Conservation (phyloP, 176 grass and related monocot genomes). For the Eragrostis nindensis region DNA sequence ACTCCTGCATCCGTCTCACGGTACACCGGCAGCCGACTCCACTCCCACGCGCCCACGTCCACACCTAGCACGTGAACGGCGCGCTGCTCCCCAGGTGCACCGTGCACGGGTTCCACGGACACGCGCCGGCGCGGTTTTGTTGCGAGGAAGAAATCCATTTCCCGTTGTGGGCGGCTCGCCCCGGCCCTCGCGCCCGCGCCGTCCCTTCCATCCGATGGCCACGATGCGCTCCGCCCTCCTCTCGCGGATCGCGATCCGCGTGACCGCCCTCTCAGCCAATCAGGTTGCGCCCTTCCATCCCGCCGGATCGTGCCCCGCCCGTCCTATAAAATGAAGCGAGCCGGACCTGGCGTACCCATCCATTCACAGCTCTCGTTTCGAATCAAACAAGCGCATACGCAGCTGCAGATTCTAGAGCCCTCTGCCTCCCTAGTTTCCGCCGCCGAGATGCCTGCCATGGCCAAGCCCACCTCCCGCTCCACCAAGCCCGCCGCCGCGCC, state of each 20-base stretch:
- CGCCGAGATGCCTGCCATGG: conserved; percentile 47
- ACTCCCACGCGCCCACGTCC: neutral
- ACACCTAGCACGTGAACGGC: fast-evolving
- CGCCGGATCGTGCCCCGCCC: neutral
- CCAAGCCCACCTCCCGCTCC: conserved; percentile 36
- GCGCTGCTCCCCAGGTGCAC: neutral
- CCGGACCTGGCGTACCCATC: neutral
- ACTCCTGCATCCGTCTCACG: conserved; percentile 8
- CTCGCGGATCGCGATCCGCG: conserved; percentile 42
- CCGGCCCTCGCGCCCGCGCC: neutral
- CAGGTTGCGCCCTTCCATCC: neutral
- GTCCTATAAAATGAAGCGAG: neutral
- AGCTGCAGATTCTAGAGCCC: neutral
- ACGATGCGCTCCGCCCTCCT: neutral
- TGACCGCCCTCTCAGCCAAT: neutral
- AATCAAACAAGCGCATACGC: neutral
- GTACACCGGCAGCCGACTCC: neutral
- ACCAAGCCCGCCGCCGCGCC: conserved; percentile 19
- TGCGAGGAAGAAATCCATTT: conserved; percentile 18
- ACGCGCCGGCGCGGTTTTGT: conserved; percentile 35
- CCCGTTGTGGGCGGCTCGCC: conserved; percentile 15
- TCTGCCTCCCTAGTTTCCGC: neutral
- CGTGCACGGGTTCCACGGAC: conserved; percentile 29
- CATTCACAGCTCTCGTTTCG: neutral
- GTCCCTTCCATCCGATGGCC: conserved; percentile 34